Base-by-base conservation (phyloP, 2,329 filamentous ascomycete species). In the Mariannaea sp. region DNA sequence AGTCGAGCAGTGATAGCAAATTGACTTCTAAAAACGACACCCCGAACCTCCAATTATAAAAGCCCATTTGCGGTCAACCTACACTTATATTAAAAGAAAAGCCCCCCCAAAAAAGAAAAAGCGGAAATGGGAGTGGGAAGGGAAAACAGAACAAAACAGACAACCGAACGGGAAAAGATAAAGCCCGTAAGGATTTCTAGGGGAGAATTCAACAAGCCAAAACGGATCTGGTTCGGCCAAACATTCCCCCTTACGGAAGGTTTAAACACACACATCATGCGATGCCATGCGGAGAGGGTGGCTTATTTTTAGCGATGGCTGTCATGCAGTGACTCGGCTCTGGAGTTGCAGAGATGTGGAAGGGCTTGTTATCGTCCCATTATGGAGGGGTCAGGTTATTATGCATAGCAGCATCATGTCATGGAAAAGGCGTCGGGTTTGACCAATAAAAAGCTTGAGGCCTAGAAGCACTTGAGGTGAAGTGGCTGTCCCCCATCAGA, bases 151-250 rank as follows among this genome's bases (percentile, higher is more conserved):
- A 42, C 32, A 32, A 38, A 49, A 6, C 9, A 39, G 16, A 27
- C 22, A 26, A 40, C 55, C 50, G 30, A 63, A 65, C 41, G 54
- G 40, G 56, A 58, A 61, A 65, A 60, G 19, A 50, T 55, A 60
- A 64, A 61, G 60, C 62, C 52, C 51, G 56, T 49, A 40, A 39
- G 16, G 42, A 45, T 52, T 29, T 20, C 26, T 26, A 44, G 53
- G 39, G 14, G 30, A 26, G 49, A 38, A 14, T 17, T 20, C 27
- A 22, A 41, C 16, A 19, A n/a, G n/a, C n/a, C n/a, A n/a, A n/a
- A n/a, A n/a, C n/a, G n/a, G n/a, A 38, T 26, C 22, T 12, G 41
- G 27, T 56, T 43, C n/a, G n/a, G n/a, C n/a, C n/a, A n/a, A 53
- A 53, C 12, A 19, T 53, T 48, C 49, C 58, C 38, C 53, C 58